Conservation (phyloP, 345 rosid species). For the Acer yangbiense region DNA sequence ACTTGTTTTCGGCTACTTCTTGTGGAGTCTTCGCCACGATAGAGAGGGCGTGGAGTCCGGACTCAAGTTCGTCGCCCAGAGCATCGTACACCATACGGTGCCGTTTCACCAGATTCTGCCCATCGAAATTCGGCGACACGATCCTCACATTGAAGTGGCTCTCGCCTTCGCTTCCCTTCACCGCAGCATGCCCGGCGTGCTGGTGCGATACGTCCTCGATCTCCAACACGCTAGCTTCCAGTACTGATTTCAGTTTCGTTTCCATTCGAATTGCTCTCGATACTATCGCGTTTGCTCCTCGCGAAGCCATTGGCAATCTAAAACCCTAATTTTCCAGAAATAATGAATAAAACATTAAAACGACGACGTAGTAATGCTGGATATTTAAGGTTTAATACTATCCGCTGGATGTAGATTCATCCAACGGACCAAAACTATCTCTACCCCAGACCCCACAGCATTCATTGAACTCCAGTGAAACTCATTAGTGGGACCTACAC, state of each 20-base stretch:
- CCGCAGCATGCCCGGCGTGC: conserved; percentile 72
- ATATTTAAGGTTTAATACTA: too few relatives aligned
- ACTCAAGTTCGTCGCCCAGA: conserved; percentile 47
- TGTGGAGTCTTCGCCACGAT: conserved; percentile 58
- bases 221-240: conserved; percentile 45
- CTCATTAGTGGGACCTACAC: too few relatives aligned
- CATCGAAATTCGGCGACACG: conserved; percentile 53
- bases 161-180: conserved; percentile 39
- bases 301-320: conserved; percentile 24
- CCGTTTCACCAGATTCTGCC: conserved; percentile 47
- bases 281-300: conserved; percentile 36
- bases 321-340: not conserved
- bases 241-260: conserved; percentile 38
- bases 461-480: too few relatives aligned
- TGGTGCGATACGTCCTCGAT: conserved; percentile 74
- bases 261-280: conserved; percentile 47
- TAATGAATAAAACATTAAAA: too few relatives aligned
- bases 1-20: conserved; percentile 34
- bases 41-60: conserved; percentile 65
- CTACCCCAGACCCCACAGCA: too few relatives aligned
- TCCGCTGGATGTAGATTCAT: too few relatives aligned
- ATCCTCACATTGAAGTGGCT: conserved; percentile 61
- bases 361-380: too few relatives aligned
- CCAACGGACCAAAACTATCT: too few relatives aligned
- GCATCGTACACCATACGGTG: conserved; percentile 65